A percentile compares a stretch with the other conserved stretches of the same genome.
These are phyloP conservation scores for Hypoxylon sp. DNA, from an alignment of 2,329 filamentous ascomycete genomes.

Conservation along the genomic window DNA sequence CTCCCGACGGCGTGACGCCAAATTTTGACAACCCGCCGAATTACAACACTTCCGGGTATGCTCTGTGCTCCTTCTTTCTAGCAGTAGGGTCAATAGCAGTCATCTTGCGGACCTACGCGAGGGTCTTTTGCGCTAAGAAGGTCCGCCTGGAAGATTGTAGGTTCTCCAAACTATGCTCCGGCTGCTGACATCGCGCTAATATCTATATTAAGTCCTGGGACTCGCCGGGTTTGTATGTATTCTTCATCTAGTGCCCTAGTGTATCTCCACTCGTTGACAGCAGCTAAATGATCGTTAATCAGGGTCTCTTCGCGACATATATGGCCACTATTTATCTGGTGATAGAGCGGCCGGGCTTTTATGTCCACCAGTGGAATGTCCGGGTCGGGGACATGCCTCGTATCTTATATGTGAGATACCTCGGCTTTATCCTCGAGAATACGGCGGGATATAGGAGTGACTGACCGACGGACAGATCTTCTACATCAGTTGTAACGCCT, in stretches of 20 bases:
- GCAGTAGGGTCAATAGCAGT: background rate
- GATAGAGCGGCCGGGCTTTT: background rate
- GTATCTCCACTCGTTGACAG: background rate
- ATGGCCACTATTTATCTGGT: background rate
- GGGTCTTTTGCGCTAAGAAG: background rate
- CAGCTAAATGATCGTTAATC: background rate
- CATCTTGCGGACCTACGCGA: background rate
- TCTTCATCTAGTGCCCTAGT: background rate
- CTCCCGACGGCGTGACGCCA: background rate
- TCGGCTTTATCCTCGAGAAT: background rate
- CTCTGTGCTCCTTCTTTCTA: background rate
- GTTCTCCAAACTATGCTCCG: background rate
- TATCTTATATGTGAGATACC: background rate
- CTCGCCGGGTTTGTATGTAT: background rate
- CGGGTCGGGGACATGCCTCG: background rate
- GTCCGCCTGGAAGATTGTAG: background rate
- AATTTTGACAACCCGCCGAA: background rate
- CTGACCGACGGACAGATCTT: background rate
- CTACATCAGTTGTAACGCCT: background rate
- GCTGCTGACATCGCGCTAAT: background rate
- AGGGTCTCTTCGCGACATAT: background rate
- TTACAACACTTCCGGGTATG: background rate
- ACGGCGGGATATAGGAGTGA: background rate
- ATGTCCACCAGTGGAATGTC: background rate
- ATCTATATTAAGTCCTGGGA: background rate